phyloP scores from a whole-genome alignment of 441 rosid genomes.

The Mallotus japonicus region DNA sequence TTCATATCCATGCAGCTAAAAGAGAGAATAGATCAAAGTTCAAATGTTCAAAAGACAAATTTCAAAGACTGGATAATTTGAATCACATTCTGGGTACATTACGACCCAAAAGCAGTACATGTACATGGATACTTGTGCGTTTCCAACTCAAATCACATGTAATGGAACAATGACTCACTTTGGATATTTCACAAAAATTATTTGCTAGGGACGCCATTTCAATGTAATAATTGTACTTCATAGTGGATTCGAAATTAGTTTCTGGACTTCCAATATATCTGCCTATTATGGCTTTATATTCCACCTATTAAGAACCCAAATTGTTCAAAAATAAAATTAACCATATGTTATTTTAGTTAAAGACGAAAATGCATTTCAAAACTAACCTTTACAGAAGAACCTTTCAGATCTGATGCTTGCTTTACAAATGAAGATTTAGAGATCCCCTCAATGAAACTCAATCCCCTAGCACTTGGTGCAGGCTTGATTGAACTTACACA shows the following conservation, averaged over 20 bases:
- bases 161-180: background rate
- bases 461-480: constrained; percentile 58
- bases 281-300: background rate
- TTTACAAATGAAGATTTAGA: constrained; percentile 86
- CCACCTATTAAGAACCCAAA: background rate
- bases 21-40: background rate
- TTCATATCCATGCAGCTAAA: background rate
- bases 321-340: background rate
- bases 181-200: background rate
- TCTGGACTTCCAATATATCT: background rate
- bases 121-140: background rate
- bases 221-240: background rate
- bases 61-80: background rate
- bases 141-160: background rate
- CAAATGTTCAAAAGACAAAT: background rate
- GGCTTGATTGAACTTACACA: constrained; percentile 65
- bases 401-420: constrained; percentile 85
- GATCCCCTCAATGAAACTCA: constrained; percentile 83
- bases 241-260: background rate
- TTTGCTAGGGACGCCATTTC: background rate
- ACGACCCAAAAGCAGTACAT: background rate
- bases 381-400: constrained; percentile 91
- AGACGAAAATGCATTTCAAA: constrained; percentile 11
- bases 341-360: background rate
- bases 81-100: background rate